Evolutionary conservation across 1,284 basidiomycete species (phyloP).

Genomic region (Meripilus lineatus): DNA sequence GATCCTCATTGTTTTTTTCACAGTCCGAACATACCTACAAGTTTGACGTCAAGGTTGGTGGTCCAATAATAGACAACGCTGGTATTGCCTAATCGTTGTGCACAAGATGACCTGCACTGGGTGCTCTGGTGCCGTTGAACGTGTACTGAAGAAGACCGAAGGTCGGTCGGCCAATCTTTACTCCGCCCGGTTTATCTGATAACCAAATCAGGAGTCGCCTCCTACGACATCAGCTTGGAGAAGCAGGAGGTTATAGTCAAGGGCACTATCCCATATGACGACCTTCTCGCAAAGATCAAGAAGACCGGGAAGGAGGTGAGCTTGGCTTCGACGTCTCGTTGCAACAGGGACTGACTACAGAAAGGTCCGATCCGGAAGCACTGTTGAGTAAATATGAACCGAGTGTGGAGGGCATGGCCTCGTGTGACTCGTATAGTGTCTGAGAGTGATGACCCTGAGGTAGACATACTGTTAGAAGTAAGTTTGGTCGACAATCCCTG

Average conservation of each 20-base stretch:
- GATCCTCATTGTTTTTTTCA: neutral
- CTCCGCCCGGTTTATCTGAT: neutral
- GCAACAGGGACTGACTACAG: conserved; percentile 2
- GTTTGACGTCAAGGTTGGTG: conserved; percentile 36
- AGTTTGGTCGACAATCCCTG: too few species aligned
- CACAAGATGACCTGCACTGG: conserved; percentile 77
- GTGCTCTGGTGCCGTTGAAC: conserved; percentile 75
- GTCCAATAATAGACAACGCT: conserved; percentile 1
- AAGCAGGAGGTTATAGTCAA: conserved; percentile 71
- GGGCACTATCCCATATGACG: conserved; percentile 59
- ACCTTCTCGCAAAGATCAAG: conserved; percentile 69
- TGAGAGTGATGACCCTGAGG: too few species aligned
- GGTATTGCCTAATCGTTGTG: conserved; percentile 5
- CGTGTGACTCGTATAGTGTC: too few species aligned
- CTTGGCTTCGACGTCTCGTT: conserved; percentile 6
- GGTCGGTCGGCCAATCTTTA: conserved; percentile 35
- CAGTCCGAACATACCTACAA: conserved; percentile 28
- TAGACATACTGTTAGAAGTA: too few species aligned
- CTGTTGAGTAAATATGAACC: conserved; percentile 27
- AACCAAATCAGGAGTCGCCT: conserved; percentile 40
- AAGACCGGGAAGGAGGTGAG: conserved; percentile 84
- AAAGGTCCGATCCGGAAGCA: conserved; percentile 37
- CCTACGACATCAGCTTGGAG: conserved; percentile 60
- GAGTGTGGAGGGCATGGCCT: too few species aligned
- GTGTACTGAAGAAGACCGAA: conserved; percentile 66